Conservation (phyloP, 768 basidiomycete species). For the Dentipellis sp. region DNA sequence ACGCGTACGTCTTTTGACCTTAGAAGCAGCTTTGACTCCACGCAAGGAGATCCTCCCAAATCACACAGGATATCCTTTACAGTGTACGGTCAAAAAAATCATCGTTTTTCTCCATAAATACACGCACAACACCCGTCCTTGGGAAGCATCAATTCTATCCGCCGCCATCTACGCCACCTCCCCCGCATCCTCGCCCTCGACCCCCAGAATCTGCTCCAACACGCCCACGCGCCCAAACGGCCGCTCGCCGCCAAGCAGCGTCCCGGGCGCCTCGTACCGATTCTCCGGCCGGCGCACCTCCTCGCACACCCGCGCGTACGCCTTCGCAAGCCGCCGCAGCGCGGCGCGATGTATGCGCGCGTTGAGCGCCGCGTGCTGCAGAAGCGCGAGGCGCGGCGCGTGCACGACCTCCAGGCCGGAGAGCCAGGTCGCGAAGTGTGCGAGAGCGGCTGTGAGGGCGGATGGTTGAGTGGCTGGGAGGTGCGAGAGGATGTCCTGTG, state of each 20-base stretch:
- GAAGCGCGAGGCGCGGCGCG: slow-evolving; percentile 67
- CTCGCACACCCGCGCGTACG: slow-evolving; percentile 69
- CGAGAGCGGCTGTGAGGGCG: slow-evolving; percentile 53
- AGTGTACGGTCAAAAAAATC: no score
- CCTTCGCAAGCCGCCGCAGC: slow-evolving; percentile 52
- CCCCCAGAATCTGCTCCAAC: slow-evolving; percentile 71
- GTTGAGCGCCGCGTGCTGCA: slow-evolving; percentile 60
- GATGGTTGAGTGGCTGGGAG: slow-evolving; percentile 57
- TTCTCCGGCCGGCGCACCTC: slow-evolving; percentile 69
- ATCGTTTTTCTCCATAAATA: no score
- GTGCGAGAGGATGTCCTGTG: slow-evolving; percentile 67
- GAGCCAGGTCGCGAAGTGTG: slow-evolving; percentile 76
- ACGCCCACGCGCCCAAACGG: slow-evolving; percentile 74
- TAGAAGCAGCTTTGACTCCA: no score
- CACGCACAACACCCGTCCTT: no score
- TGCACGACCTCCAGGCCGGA: slow-evolving; percentile 74
- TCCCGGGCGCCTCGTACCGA: slow-evolving; percentile 85
- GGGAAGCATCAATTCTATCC: no score
- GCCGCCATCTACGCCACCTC: background rate
- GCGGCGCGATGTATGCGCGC: slow-evolving; percentile 69
- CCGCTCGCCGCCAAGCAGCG: slow-evolving; percentile 72
- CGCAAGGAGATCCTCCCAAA: no score
- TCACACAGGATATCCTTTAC: no score
- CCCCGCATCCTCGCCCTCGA: slow-evolving; percentile 34
- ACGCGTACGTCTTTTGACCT: no score